Base-by-base conservation (phyloP, 2,329 filamentous ascomycete genomes). In the Talaromyces rugulosus region DNA sequence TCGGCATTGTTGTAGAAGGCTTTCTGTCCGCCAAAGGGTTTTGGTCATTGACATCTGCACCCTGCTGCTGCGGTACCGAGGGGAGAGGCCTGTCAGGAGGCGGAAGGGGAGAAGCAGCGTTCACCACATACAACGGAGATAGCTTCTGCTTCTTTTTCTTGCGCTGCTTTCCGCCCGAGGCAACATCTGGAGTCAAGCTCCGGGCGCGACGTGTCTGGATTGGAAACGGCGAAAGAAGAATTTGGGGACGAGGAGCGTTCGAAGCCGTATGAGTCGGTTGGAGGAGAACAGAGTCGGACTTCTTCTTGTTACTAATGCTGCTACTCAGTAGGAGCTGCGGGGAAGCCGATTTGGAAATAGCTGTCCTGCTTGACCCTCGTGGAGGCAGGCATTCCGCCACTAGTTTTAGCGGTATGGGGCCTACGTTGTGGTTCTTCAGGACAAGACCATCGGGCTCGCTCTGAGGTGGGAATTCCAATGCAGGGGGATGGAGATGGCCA, bases 71-170 rank as follows among this genome's bases (percentile, higher is more conserved):
- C 9, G 75, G 75, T 8, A 76, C 60, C 4, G 70, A 71, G 56
- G 75, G 75, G 4, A 77, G 60, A 33, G 75, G 73, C 34, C 65
- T 69, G 30, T 66, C 71, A 12, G 75, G 75, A 34, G 74, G 73
- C 16, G 75, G 75, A 30, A 60, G 54, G 23, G 74, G 68, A 64
- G 74, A 72, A 42, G 74, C 73, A 14, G 71, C 66, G 40, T 75
- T 66, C 16, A 75, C 66, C 27, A 60, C 60, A 54, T 62, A 62
- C 58, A 60, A 54, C 28, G 59, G 63, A 56, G 61, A 31, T 56
- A 44, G 42, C 34, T 58, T 63, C 12, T 23, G 28, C 18, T 61
- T 61, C 23, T 59, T 61, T 11, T 59, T 63, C 27, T 51, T 61
- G 33, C 31, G 47, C 11, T 16, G n/a, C 28, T 34, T 56, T 42